Base-by-base conservation (phyloP, 805 yeast species). In the Candida dajiaensis region DNA sequence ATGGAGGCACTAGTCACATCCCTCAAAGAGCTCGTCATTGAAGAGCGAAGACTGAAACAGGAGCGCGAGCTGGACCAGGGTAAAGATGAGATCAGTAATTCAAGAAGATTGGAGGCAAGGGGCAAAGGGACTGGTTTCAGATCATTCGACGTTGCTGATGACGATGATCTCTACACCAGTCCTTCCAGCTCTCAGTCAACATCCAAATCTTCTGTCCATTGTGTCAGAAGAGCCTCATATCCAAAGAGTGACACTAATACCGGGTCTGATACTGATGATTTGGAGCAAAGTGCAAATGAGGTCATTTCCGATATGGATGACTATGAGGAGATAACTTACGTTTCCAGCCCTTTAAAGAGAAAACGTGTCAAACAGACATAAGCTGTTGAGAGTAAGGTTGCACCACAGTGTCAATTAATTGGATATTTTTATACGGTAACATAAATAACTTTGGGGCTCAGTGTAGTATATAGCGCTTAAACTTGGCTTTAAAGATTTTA, bases 1-100 rank as follows among this genome's bases (percentile, higher is more conserved):
- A 56, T n/a, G 55, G 52, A 4, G 57, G 36, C 36, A 4, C 20
- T 33, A 8, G 36, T 33, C 11, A 33, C 36, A 16, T 33, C 36
- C 12, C 20, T 33, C 3, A 33, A 33, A 12, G 36, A 33, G 36
- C 36, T 33, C 5, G 36, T 33, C 12, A 33, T 20, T 33, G 36
- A 33, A 11, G 36, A 33, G 20, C 18, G 36, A 3, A 33, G 36
- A 10, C 36, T 33, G 5, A 33, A 33, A 8, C 20, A 33, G 20
- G 20, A 33, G 20, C 18, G 36, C 9, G 20, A 33, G n/a, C n/a
- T n/a, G 8, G 36, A 16, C 4, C 36, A 33, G 4, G 36, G 15
- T 12, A 10, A 20, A 33, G 20, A 16, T 11, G 36, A 33, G 13
- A n/a, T 18, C 20, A 18, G 20, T n/a, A 11, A 8, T 2, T 33